These are phyloP conservation scores for Austropuccinia psidii DNA, from an alignment of 1,284 basidiomycete genomes.

Conservation along the genomic window DNA sequence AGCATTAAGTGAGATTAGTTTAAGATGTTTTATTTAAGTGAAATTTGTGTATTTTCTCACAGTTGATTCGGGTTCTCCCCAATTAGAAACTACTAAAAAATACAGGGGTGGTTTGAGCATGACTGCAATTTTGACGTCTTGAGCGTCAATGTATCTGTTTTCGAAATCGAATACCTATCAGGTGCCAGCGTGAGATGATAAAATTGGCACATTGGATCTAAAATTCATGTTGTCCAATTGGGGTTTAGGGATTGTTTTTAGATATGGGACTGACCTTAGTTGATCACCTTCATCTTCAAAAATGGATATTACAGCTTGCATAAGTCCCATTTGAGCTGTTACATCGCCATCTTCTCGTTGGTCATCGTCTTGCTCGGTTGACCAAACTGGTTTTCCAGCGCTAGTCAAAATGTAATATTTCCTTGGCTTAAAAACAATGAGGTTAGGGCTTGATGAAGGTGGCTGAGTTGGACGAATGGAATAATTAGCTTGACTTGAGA, in stretches of 20 bases:
- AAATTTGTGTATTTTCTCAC: conserved; percentile 54
- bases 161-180: not conserved
- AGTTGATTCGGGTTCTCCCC: conserved; percentile 87
- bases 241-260: conserved; percentile 21
- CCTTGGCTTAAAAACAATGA: not conserved
- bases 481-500: not conserved
- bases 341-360: conserved; percentile 53
- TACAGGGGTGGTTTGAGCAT: conserved; percentile 77
- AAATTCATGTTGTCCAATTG: not conserved
- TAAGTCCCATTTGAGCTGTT: conserved; percentile 77
- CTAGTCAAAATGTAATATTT: conserved; percentile 81
- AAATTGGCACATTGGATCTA: not conserved
- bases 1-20: not conserved
- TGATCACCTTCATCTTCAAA: conserved; percentile 74
- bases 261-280: conserved; percentile 53
- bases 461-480: not conserved
- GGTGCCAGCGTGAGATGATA: conserved; percentile 36
- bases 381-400: conserved; percentile 87
- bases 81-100: conserved; percentile 77
- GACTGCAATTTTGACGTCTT: conserved; percentile 70
- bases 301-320: conserved; percentile 88
- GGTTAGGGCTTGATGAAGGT: too few species aligned
- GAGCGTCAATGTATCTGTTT: conserved; percentile 60
- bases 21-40: not conserved
- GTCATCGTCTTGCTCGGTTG: conserved; percentile 51